These are phyloP conservation scores for Mucor velutinosus DNA, from an alignment of 371 early-diverging fungal species.

Conservation along the genomic window DNA sequence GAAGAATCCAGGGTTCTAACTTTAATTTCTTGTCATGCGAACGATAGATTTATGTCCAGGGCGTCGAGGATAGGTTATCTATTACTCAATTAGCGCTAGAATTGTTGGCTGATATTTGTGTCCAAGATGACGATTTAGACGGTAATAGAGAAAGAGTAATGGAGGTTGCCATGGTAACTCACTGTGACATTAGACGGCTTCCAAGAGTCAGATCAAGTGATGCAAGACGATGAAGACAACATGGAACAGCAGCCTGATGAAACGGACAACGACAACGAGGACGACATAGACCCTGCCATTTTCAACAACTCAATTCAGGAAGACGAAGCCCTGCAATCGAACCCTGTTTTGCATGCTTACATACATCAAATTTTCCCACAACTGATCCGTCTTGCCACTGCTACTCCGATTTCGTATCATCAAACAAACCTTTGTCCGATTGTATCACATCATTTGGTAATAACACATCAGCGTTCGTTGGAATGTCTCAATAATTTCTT, in stretches of 20 bases:
- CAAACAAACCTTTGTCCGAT: constrained; percentile 37
- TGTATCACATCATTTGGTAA: constrained; percentile 46
- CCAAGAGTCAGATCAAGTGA: constrained; percentile 15
- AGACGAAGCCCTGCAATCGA: constrained; percentile 29
- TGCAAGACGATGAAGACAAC: constrained; percentile 9
- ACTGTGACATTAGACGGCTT: constrained; percentile 8
- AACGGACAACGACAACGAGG: constrained; percentile 30
- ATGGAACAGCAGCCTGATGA: background rate
- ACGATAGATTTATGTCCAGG: constrained; percentile 38
- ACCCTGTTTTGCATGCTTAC: constrained; percentile 54
- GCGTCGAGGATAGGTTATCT: constrained; percentile 59
- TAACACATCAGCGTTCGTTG: constrained; percentile 68
- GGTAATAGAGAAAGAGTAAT: constrained; percentile 12
- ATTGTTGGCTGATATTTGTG: constrained; percentile 80
- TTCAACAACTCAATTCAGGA: constrained; percentile 42
- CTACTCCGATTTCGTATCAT: constrained; percentile 58
- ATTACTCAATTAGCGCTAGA: constrained; percentile 81
- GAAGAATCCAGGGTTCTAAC: background rate
- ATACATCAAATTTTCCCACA: constrained; percentile 56
- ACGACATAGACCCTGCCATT: constrained; percentile 28
- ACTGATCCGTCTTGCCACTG: constrained; percentile 56
- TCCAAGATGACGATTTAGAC: constrained; percentile 57
- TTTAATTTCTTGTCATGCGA: background rate
- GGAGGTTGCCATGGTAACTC: background rate
- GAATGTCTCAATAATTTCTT: constrained; percentile 80